Evolutionary conservation across 2,329 filamentous ascomycete genomes (phyloP).

Genomic region (Trichophaea hybrida): DNA sequence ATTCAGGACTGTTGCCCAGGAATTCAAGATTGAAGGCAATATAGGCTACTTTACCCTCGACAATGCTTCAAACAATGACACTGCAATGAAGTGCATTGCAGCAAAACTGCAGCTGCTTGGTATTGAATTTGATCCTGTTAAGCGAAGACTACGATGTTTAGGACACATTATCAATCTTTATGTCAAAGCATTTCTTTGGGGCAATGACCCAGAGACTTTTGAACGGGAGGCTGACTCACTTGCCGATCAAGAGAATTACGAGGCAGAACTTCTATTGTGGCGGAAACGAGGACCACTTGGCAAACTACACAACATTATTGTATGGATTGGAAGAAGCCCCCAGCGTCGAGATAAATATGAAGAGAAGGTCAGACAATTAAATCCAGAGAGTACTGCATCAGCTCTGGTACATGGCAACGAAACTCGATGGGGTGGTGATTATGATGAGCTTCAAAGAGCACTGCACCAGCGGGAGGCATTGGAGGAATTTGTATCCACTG

Average conservation of each 20-base stretch:
- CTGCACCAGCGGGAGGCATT: background rate
- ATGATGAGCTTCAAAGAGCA: background rate
- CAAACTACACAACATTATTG: slow-evolving; percentile 4
- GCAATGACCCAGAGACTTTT: background rate
- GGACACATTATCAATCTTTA: slow-evolving; percentile 12
- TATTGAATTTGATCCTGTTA: slow-evolving; percentile 6
- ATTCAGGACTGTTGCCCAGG: too few species aligned
- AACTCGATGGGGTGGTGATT: slow-evolving; percentile 3
- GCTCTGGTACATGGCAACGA: background rate
- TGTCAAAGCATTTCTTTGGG: slow-evolving; percentile 8
- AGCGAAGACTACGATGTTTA: slow-evolving; percentile 8
- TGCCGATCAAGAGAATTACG: background rate
- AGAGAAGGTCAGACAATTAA: background rate
- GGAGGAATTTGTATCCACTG: slow-evolving; percentile 12
- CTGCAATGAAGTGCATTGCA: background rate
- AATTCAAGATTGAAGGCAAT: too few species aligned
- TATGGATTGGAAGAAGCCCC: background rate
- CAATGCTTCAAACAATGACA: slow-evolving; percentile 9
- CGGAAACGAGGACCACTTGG: background rate
- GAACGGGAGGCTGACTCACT: background rate
- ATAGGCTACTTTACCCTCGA: background rate
- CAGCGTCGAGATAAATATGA: background rate
- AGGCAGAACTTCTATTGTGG: background rate
- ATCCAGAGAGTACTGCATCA: background rate
- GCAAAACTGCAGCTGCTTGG: background rate